Percentiles rank a stretch among this genome's conserved stretches.
phyloP scores from a whole-genome alignment of 768 basidiomycete species.

The Termitomyces sp. region DNA sequence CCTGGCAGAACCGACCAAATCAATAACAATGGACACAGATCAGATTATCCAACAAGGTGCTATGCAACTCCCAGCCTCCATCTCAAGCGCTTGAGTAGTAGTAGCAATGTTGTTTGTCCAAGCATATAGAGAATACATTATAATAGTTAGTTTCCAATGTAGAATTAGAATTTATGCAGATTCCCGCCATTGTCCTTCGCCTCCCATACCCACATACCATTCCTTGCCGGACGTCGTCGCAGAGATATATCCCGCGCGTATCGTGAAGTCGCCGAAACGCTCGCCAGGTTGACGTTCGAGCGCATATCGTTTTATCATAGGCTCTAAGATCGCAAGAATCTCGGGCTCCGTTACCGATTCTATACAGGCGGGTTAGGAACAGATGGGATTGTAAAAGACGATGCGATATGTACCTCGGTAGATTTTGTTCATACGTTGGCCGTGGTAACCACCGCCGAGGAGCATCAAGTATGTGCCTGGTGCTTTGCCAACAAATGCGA shows the following conservation, averaged over 20 bases:
- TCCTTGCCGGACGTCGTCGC: slow-evolving; percentile 76
- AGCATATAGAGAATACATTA: slow-evolving; percentile 1
- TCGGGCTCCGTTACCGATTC: slow-evolving; percentile 89
- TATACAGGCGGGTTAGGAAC: slow-evolving; percentile 16
- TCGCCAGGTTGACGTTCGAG: slow-evolving; percentile 83
- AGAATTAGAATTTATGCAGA: slow-evolving; percentile 9
- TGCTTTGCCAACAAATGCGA: slow-evolving; percentile 96
- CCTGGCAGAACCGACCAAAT: background rate
- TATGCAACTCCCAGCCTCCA: background rate
- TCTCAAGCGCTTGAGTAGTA: background rate
- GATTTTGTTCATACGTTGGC: slow-evolving; percentile 94
- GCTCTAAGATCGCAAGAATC: slow-evolving; percentile 80
- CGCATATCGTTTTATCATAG: slow-evolving; percentile 95
- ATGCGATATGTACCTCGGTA: slow-evolving; percentile 59
- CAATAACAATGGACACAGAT: background rate
- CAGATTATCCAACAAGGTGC: background rate
- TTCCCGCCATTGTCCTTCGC: slow-evolving; percentile 56
- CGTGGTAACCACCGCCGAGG: slow-evolving; percentile 92
- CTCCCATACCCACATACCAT: slow-evolving; percentile 85
- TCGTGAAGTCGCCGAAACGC: slow-evolving; percentile 92
- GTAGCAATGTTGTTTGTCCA: background rate
- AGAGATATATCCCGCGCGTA: slow-evolving; percentile 87
- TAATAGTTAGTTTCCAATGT: background rate
- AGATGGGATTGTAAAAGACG: background rate
- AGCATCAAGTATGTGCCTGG: slow-evolving; percentile 91